A percentile compares a stretch with the other conserved stretches of the same genome.
phyloP scores from a whole-genome alignment of 768 basidiomycete species.

The Crepidotus variabilis region DNA sequence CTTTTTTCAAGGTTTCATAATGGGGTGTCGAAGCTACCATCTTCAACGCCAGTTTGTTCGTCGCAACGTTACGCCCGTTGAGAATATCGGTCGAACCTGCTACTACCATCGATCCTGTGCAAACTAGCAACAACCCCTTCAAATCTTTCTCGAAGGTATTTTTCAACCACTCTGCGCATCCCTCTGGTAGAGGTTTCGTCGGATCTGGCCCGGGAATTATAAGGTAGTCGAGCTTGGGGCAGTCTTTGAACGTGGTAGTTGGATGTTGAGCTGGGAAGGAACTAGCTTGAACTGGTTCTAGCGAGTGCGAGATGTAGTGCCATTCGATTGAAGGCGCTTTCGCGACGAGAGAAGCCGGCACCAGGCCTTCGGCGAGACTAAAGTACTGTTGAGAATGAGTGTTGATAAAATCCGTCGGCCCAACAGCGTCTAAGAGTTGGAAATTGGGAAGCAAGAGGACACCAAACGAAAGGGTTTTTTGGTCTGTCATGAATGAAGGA shows the following conservation, averaged over 20 bases:
- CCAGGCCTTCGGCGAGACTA: not conserved
- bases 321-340: slow-evolving; percentile 20
- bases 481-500: not conserved
- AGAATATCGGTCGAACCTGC: slow-evolving; percentile 18
- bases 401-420: slow-evolving; percentile 19
- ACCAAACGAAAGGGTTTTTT: slow-evolving; percentile 6
- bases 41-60: slow-evolving; percentile 17
- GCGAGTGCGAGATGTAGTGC: slow-evolving; percentile 19
- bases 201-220: slow-evolving; percentile 21
- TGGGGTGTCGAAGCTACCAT: not conserved
- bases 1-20: slow-evolving; percentile 12
- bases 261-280: slow-evolving; percentile 17
- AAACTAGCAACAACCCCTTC: slow-evolving; percentile 18
- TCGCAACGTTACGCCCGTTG: slow-evolving; percentile 18
- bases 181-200: slow-evolving; percentile 7
- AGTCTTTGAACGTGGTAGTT: slow-evolving; percentile 15
- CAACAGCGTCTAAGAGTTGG: slow-evolving; percentile 21
- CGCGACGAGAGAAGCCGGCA: slow-evolving; percentile 4
- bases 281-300: slow-evolving; percentile 12
- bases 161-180: slow-evolving; percentile 15
- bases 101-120: slow-evolving; percentile 16
- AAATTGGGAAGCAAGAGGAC: slow-evolving; percentile 16
- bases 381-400: slow-evolving; percentile 12
- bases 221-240: slow-evolving; percentile 22
- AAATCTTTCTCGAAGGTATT: slow-evolving; percentile 8